A percentile compares a stretch with the other conserved stretches of the same genome.
phyloP scores from a whole-genome alignment of 768 basidiomycete genomes.

The Daedaleopsis sinensis region DNA sequence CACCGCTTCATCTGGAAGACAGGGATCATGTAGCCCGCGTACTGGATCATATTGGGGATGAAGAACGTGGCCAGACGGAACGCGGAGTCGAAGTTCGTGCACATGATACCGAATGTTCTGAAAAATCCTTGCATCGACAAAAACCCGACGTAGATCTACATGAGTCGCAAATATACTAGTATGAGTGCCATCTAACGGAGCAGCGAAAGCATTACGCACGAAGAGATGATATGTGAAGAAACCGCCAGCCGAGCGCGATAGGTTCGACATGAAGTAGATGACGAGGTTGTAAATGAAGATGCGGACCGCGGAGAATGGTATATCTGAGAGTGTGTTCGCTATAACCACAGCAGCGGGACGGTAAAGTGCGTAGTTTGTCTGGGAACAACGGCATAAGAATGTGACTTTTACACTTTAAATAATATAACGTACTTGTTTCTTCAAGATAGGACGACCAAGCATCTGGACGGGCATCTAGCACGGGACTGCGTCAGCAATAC shows the following conservation, averaged over 20 bases:
- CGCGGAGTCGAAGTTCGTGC: conserved; percentile 54
- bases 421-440: conserved; percentile 53
- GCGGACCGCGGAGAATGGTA: conserved; percentile 66
- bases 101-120: conserved; percentile 66
- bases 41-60: conserved; percentile 76
- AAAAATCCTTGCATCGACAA: conserved; percentile 86
- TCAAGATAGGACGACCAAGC: conserved; percentile 75
- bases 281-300: conserved; percentile 64
- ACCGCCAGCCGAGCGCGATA: conserved; percentile 43
- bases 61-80: conserved; percentile 66
- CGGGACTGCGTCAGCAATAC: not conserved
- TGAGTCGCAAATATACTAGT: not conserved
- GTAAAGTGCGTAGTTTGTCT: conserved; percentile 67
- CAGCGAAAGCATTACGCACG: conserved; percentile 20
- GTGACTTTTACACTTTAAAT: conserved; percentile 13
- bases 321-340: conserved; percentile 68
- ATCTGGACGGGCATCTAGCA: conserved; percentile 70
- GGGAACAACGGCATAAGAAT: not conserved
- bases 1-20: conserved; percentile 74
- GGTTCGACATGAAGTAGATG: conserved; percentile 67
- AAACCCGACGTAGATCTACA: conserved; percentile 56
- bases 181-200: not conserved
- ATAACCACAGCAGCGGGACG: conserved; percentile 65
- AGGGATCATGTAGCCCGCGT: conserved; percentile 72
- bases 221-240: conserved; percentile 69